A percentile compares a stretch with the other conserved stretches of the same genome.
Evolutionary conservation across 306 rosid genomes (phyloP).

Genomic region (Abrus pulchellus): DNA sequence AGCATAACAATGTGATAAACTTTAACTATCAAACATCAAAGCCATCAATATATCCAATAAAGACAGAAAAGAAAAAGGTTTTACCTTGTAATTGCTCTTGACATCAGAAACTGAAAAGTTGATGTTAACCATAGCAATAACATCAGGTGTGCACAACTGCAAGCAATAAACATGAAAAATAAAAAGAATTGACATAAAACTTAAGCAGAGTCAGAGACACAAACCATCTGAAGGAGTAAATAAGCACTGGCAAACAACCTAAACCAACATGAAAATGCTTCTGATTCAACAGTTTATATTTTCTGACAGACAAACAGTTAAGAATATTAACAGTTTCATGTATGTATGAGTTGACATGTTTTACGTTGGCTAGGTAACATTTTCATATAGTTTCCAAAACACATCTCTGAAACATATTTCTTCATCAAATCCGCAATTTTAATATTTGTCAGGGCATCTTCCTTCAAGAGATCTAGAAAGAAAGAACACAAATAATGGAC

Average conservation of each 20-base stretch:
- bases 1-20: slow-evolving; percentile 17
- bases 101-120: slow-evolving; percentile 65
- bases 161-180: slow-evolving; percentile 45
- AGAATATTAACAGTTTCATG: slow-evolving; percentile 1
- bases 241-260: slow-evolving; percentile 1
- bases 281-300: slow-evolving; percentile 12
- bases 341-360: too few species aligned
- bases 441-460: background rate
- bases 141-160: slow-evolving; percentile 55
- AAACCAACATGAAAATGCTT: slow-evolving; percentile 1
- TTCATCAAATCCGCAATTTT: slow-evolving; percentile 18
- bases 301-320: background rate
- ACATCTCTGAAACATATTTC: background rate
- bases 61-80: slow-evolving; percentile 24
- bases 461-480: slow-evolving; percentile 17
- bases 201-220: background rate
- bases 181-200: background rate
- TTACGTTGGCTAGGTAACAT: background rate
- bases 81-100: slow-evolving; percentile 72
- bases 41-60: slow-evolving; percentile 12
- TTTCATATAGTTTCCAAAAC: background rate
- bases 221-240: slow-evolving; percentile 23
- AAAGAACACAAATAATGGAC: background rate
- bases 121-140: slow-evolving; percentile 47
- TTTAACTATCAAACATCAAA: slow-evolving; percentile 37